Evolutionary conservation across 164 flowering plant species (phyloP).

Genomic region (Sedum album): DNA sequence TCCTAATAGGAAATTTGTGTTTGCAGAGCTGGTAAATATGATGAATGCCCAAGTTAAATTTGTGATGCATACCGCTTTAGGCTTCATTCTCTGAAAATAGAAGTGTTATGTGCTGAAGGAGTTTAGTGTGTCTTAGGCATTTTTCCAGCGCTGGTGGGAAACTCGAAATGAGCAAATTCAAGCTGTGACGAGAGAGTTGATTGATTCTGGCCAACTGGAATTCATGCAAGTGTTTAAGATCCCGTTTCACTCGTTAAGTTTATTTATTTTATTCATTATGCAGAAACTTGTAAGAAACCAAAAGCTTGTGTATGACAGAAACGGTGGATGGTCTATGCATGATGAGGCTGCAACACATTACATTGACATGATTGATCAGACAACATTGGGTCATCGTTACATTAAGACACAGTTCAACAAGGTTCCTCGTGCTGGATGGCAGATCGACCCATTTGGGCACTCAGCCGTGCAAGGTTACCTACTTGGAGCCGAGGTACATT

Average conservation of each 20-base stretch:
- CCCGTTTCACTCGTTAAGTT: not conserved
- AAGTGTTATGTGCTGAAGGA: not conserved
- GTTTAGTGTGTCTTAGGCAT: slow-evolving; percentile 41
- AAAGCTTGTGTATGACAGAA: slow-evolving; percentile 34
- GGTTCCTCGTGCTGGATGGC: slow-evolving; percentile 87
- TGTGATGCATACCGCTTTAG: no score
- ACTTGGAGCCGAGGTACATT: slow-evolving; percentile 69
- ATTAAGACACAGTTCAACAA: slow-evolving; percentile 60
- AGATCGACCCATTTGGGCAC: slow-evolving; percentile 95
- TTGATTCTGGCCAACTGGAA: slow-evolving; percentile 66
- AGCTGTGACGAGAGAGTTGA: slow-evolving; percentile 51
- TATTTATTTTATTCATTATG: not conserved
- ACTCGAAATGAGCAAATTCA: slow-evolving; percentile 42
- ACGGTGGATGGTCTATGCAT: slow-evolving; percentile 97
- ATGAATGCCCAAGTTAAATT: not conserved
- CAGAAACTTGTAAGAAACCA: no score
- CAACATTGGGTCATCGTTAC: slow-evolving; percentile 68
- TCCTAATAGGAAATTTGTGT: slow-evolving; percentile 67
- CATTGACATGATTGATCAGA: slow-evolving; percentile 94
- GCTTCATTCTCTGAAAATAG: not conserved
- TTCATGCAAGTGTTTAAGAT: slow-evolving; percentile 42
- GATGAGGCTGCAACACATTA: slow-evolving; percentile 86
- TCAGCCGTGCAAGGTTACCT: slow-evolving; percentile 93
- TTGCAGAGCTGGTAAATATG: slow-evolving; percentile 63
- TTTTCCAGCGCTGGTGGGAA: slow-evolving; percentile 87